Evolutionary conservation across 2,329 filamentous ascomycete genomes (phyloP).

Genomic region (Neocucurbitaria cava): DNA sequence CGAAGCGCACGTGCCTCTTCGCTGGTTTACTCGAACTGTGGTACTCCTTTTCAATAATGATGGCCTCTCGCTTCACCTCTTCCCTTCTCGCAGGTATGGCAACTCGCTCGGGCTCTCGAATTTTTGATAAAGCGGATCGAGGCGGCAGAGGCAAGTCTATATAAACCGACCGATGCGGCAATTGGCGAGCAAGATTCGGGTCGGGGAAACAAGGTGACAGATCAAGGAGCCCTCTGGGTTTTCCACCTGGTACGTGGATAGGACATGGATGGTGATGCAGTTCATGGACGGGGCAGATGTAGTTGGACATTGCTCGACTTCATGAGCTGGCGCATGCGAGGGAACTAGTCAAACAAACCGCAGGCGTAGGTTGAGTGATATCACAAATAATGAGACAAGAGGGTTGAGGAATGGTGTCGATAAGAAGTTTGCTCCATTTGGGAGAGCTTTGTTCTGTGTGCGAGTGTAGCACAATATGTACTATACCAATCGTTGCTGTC

Average conservation of each 20-base stretch:
- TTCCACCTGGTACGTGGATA: not conserved
- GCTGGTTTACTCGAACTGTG: not conserved
- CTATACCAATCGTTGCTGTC: not conserved
- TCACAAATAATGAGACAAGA: not conserved
- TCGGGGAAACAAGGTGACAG: not conserved
- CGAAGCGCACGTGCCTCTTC: conserved; percentile 9
- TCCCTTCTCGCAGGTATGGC: not conserved
- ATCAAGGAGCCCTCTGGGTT: not conserved
- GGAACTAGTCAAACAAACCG: not conserved
- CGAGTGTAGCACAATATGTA: conserved; percentile 10
- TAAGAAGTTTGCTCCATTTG: not conserved
- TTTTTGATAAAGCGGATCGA: not conserved
- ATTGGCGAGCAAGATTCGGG: not conserved
- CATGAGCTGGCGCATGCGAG: not conserved
- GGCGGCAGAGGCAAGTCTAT: not conserved
- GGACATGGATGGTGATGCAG: not conserved
- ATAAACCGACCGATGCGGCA: not conserved
- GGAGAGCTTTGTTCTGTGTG: not conserved
- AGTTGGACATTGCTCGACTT: not conserved
- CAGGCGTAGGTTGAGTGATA: not conserved
- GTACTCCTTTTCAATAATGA: not conserved
- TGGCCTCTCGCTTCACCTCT: not conserved
- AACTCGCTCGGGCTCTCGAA: not conserved
- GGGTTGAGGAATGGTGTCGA: not conserved
- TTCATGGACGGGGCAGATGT: not conserved